Conservation (phyloP, 495 filamentous ascomycete species). For the Aspergillus hancockii region DNA sequence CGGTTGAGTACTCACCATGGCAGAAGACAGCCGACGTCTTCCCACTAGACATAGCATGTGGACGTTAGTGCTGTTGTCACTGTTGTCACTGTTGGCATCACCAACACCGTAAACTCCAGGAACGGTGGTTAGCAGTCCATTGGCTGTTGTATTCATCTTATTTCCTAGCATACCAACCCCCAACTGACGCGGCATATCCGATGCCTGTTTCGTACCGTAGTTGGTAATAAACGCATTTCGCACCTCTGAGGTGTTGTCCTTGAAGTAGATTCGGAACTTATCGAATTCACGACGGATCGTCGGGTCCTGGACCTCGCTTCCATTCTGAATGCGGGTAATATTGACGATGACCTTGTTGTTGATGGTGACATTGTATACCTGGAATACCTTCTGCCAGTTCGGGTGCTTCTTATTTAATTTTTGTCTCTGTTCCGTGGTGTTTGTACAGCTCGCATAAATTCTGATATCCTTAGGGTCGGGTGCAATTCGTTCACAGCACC, state of each 20-base stretch:
- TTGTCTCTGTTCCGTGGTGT: constrained; percentile 3
- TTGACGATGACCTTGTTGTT: neutral
- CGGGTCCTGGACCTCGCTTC: neutral
- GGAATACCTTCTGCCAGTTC: neutral
- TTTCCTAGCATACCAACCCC: constrained; percentile 24
- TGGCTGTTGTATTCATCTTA: constrained; percentile 26
- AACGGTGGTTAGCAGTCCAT: constrained; percentile 38
- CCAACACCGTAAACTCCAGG: constrained; percentile 47
- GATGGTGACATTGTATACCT: neutral
- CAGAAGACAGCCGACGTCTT: constrained; percentile 46
- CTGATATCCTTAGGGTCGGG: constrained; percentile 30
- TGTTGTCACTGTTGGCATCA: constrained; percentile 49
- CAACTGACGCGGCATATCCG: constrained; percentile 19
- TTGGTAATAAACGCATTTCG: neutral
- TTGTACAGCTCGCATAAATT: constrained; percentile 29
- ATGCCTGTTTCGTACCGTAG: constrained; percentile 26
- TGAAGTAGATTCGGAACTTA: neutral
- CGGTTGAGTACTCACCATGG: neutral
- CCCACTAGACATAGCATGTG: constrained; percentile 50
- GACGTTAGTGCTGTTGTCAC: constrained; percentile 49
- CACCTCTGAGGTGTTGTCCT: neutral
- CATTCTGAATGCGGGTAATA: neutral
- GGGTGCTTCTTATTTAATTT: neutral
- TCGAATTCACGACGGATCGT: neutral
- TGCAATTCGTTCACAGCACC: constrained; percentile 3